Percentiles rank a stretch among this genome's conserved stretches.
Evolutionary conservation across 371 early-diverging fungal genomes (phyloP).

Genomic region (Smittium mucronatum): DNA sequence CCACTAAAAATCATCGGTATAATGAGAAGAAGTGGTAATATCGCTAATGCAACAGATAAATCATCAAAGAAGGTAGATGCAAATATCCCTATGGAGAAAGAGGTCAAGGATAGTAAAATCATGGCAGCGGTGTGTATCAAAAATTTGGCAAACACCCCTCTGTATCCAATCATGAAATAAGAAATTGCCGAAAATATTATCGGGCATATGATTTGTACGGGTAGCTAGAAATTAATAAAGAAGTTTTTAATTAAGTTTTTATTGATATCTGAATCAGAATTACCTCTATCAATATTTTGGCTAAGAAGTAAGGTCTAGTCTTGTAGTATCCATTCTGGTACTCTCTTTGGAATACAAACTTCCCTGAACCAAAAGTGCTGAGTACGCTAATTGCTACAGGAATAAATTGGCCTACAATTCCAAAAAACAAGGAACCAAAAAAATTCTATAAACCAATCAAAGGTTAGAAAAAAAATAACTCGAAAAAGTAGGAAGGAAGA

Average conservation of each 20-base stretch:
- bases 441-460: too few species aligned
- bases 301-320: constrained; percentile 40
- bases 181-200: constrained; percentile 35
- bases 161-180: constrained; percentile 44
- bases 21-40: constrained; percentile 37
- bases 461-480: neutral
- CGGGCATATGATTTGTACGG: constrained; percentile 37
- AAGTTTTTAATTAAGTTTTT: neutral
- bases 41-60: constrained; percentile 34
- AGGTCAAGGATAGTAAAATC: constrained; percentile 26
- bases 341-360: constrained; percentile 45
- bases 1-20: constrained; percentile 39
- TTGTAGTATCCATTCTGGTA: constrained; percentile 45
- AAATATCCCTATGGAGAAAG: constrained; percentile 38
- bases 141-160: constrained; percentile 30
- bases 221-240: constrained; percentile 21
- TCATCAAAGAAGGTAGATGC: constrained; percentile 34
- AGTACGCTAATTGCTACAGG: constrained; percentile 36
- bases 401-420: constrained; percentile 35
- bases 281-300: constrained; percentile 38
- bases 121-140: constrained; percentile 26
- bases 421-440: constrained; percentile 46
- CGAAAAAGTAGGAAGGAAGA: neutral
- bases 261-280: neutral
- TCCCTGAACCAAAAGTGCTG: constrained; percentile 40